Conservation (phyloP, 2,329 filamentous ascomycete genomes). For the Zymoseptoria tritici region DNA sequence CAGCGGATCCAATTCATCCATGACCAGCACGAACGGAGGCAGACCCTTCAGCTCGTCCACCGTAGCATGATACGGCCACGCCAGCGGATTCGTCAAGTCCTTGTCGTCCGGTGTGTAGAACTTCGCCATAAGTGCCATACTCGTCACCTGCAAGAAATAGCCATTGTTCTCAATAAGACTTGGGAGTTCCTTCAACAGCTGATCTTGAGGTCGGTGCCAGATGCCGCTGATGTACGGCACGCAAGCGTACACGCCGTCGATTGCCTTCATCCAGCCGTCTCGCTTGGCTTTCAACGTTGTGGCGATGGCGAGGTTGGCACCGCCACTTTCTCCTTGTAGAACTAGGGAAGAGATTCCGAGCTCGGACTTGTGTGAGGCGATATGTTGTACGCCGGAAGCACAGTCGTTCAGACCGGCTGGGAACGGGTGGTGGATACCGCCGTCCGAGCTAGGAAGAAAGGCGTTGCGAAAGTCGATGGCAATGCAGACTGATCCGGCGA, state of each 20-base stretch:
- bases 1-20: slow-evolving; percentile 28
- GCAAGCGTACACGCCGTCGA: slow-evolving; percentile 22
- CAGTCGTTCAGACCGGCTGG: slow-evolving; percentile 24
- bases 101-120: slow-evolving; percentile 10
- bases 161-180: slow-evolving; percentile 23
- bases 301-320: slow-evolving; percentile 25
- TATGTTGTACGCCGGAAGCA: slow-evolving; percentile 19
- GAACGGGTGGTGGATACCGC: slow-evolving; percentile 15
- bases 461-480: slow-evolving; percentile 29
- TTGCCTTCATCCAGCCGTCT: slow-evolving; percentile 21
- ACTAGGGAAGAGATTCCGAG: slow-evolving; percentile 23
- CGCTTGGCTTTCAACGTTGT: slow-evolving; percentile 22
- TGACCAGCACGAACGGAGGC: slow-evolving; percentile 21
- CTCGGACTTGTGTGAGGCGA: slow-evolving; percentile 16
- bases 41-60: slow-evolving; percentile 23
- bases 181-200: slow-evolving; percentile 11
- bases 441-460: slow-evolving; percentile 7
- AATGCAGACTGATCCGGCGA: slow-evolving; percentile 20
- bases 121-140: slow-evolving; percentile 9
- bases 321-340: slow-evolving; percentile 27
- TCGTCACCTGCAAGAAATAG: slow-evolving; percentile 19
- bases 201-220: slow-evolving; percentile 8
- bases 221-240: slow-evolving; percentile 20
- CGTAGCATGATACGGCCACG: slow-evolving; percentile 27
- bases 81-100: slow-evolving; percentile 19